These are phyloP conservation scores for Trichophyton equinum DNA, from an alignment of 2,329 filamentous ascomycete genomes.

Conservation along the genomic window DNA sequence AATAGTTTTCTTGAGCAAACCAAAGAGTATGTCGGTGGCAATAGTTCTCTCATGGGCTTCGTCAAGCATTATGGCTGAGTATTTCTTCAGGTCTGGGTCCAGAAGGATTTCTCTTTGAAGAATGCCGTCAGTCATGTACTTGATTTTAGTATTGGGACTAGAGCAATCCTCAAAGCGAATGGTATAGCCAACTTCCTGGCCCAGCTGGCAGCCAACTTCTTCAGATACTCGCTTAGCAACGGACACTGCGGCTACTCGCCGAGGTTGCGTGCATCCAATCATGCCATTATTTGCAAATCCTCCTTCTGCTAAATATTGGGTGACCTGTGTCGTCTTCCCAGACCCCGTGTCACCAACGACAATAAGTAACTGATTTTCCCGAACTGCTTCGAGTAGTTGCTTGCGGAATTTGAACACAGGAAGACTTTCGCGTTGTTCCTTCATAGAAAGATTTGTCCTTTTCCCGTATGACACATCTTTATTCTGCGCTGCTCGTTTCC, in stretches of 20 bases:
- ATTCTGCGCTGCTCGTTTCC: constrained; percentile 72
- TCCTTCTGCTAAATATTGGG: constrained; percentile 85
- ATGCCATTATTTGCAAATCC: constrained; percentile 79
- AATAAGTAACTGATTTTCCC: constrained; percentile 80
- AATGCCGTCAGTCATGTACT: constrained; percentile 99
- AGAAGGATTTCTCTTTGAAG: constrained; percentile 87
- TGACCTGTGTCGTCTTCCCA: constrained; percentile 92
- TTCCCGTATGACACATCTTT: constrained; percentile 74
- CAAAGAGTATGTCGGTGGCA: constrained; percentile 88
- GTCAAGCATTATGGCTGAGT: constrained; percentile 95
- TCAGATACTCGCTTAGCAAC: constrained; percentile 94
- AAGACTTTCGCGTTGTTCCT: constrained; percentile 79
- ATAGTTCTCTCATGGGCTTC: constrained; percentile 97
- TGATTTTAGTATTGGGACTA: constrained; percentile 76
- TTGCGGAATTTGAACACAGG: constrained; percentile 82
- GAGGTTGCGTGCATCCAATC: constrained; percentile 92
- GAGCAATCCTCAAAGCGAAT: constrained; percentile 97
- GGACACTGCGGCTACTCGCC: constrained; percentile 93
- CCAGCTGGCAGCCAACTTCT: constrained; percentile 82
- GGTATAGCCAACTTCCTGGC: constrained; percentile 89
- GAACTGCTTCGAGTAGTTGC: constrained; percentile 75
- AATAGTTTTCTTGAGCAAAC: constrained; percentile 82
- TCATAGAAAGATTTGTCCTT: constrained; percentile 81
- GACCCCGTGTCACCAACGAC: constrained; percentile 96
- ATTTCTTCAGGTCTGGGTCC: constrained; percentile 76